These are phyloP conservation scores for Verbascum thapsus DNA, from an alignment of 257 asterid species.

Conservation along the genomic window DNA sequence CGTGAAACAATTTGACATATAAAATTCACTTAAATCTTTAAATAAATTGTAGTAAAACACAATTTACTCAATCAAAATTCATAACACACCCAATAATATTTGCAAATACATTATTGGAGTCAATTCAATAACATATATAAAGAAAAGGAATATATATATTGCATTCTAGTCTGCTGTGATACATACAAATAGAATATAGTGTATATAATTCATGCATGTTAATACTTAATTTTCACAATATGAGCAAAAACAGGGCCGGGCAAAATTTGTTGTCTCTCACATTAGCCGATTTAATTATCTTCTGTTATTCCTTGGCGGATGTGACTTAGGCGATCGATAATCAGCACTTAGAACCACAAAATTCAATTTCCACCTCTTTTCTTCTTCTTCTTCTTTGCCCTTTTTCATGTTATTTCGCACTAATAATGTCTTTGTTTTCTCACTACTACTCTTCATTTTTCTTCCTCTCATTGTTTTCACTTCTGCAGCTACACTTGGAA, in stretches of 20 bases:
- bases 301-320: conserved; percentile 75
- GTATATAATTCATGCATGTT: conserved; percentile 10
- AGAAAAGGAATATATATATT: too few relatives aligned
- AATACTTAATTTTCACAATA: conserved; percentile 13
- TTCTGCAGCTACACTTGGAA: conserved; percentile 22
- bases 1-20: too few relatives aligned
- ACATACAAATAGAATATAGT: conserved; percentile 27
- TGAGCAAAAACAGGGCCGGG: conserved; percentile 40
- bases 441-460: conserved; percentile 35
- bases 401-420: conserved; percentile 1
- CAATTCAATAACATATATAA: too few relatives aligned
- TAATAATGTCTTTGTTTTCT: neutral
- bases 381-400: conserved; percentile 28
- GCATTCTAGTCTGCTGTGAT: too few relatives aligned
- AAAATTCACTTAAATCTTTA: too few relatives aligned
- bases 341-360: conserved; percentile 58
- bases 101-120: too few relatives aligned
- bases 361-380: conserved; percentile 29
- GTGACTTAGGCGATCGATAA: conserved; percentile 59
- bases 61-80: too few relatives aligned
- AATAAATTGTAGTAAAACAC: too few relatives aligned
- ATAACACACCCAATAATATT: too few relatives aligned
- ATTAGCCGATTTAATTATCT: neutral
- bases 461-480: conserved; percentile 35
- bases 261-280: conserved; percentile 38